Base-by-base conservation (phyloP, 164 flowering plant species). In the Berberis vulgaris region DNA sequence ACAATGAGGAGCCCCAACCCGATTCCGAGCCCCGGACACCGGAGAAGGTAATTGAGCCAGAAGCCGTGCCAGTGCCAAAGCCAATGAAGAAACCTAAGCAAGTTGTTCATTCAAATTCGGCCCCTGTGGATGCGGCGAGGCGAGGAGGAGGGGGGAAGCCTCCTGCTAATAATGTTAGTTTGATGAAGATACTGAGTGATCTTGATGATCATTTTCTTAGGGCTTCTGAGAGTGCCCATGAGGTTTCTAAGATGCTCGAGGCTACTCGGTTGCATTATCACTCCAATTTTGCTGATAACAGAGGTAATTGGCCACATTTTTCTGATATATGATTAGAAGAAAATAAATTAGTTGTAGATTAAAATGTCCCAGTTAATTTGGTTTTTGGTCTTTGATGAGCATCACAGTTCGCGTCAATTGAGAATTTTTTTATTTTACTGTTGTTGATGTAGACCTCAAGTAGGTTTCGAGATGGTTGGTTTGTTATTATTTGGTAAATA, bases 171-270 rank as follows among this genome's bases (percentile, higher is more conserved):
- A 72, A 72, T 69, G 82, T 80, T 50, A 80, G 72, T 75, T 71
- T 89, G 62, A 63, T 79, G 82, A 73, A 78, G 69, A 71, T 87
- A 9, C 64, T 94, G 76, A 61, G 65, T 65, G 74, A 71, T 5
- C 68, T 92, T 44, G 98, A 92, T 71, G 96, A 87, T 69, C 82
- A 82, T 75, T 92, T 92, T 69, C 78, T 92, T 13, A 84, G 81
- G 80, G 89, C 96, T 1, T 89, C 88, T 0, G 86, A 92, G 74
- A 79, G 85, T 65, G 87, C 89, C 5, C 88, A 85, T 26, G 96
- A 85, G 61, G 98, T 92, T 40, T 81, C 92, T 6, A 89, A 79
- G 86, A 79, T 87, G 93, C 91, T 92, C 3, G 98, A 89, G 80
- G 96, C 96, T 1, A 88, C 83, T 68, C 76, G 89, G 64, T 57